These are phyloP conservation scores for Colletotrichum spaethianum DNA, from an alignment of 2,329 filamentous ascomycete species.

Conservation along the genomic window DNA sequence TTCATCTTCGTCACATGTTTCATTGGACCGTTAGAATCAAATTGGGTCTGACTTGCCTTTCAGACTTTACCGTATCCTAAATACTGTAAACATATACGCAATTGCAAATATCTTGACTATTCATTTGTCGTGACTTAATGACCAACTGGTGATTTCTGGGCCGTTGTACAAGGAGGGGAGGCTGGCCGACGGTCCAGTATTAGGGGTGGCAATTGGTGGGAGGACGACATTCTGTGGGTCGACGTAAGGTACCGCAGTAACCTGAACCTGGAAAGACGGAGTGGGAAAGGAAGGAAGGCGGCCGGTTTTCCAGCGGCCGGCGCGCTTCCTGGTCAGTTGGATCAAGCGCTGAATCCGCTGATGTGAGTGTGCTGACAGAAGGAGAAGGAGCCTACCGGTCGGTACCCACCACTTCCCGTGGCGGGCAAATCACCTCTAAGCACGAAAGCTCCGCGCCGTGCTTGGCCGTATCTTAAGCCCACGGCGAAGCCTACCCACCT, in stretches of 20 bases:
- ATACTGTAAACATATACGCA: background rate
- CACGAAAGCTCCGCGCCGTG: constrained; percentile 34
- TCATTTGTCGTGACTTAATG: background rate
- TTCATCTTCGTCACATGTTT: background rate
- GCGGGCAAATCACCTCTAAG: constrained; percentile 15
- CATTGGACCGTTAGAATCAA: background rate
- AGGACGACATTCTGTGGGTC: background rate
- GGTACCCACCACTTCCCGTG: constrained; percentile 23
- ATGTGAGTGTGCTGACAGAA: constrained; percentile 9
- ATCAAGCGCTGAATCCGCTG: constrained; percentile 17
- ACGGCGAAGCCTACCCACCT: constrained; percentile 20
- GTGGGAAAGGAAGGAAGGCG: background rate
- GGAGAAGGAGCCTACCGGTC: background rate
- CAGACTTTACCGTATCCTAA: background rate
- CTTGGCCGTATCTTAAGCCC: constrained; percentile 14
- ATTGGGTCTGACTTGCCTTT: constrained; percentile 1
- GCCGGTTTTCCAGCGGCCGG: constrained; percentile 32
- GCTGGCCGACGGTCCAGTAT: background rate
- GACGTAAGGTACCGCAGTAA: background rate
- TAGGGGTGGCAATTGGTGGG: constrained; percentile 1
- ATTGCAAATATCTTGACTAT: background rate
- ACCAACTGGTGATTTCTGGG: background rate
- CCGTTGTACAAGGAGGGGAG: background rate
- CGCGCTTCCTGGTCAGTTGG: constrained; percentile 14
- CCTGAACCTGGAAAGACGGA: background rate